These are phyloP conservation scores for Ascochyta pisi DNA, from an alignment of 2,329 filamentous ascomycete genomes.

Conservation along the genomic window DNA sequence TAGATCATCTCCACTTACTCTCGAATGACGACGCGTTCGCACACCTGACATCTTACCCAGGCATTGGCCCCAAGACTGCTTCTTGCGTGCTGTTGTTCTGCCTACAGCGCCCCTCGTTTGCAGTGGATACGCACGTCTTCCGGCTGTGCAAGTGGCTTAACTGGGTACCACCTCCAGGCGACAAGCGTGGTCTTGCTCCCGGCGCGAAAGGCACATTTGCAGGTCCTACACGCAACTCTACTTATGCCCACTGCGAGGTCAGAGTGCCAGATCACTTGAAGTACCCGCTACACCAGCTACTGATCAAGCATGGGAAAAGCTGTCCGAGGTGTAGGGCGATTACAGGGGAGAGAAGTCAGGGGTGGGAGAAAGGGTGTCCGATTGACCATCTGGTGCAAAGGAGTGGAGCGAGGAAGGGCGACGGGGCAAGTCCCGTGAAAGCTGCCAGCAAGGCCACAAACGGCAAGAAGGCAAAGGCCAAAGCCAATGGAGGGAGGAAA, in stretches of 20 bases:
- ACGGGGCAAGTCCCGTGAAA: conserved; percentile 18
- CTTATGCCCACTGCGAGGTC: conserved; percentile 67
- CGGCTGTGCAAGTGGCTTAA: conserved; percentile 67
- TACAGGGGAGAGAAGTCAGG: conserved; percentile 65
- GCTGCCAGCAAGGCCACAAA: conserved; percentile 17
- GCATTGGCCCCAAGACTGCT: conserved; percentile 71
- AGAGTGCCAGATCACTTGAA: conserved; percentile 68
- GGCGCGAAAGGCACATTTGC: conserved; percentile 51
- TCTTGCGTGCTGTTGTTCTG: conserved; percentile 71
- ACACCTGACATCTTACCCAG: conserved; percentile 64
- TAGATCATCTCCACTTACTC: conserved; percentile 66
- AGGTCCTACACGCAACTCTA: conserved; percentile 58
- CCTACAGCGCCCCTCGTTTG: conserved; percentile 67
- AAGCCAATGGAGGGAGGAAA: conserved; percentile 19
- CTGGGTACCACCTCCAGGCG: conserved; percentile 62
- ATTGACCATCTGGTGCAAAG: conserved; percentile 69
- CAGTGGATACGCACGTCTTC: conserved; percentile 72
- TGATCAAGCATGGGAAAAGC: conserved; percentile 68
- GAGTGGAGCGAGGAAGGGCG: conserved; percentile 61
- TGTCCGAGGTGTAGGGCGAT: conserved; percentile 67
- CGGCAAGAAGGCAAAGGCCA: conserved; percentile 22
- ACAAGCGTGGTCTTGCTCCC: conserved; percentile 40
- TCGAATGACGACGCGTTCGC: conserved; percentile 64
- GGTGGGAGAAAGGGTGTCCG: conserved; percentile 69
- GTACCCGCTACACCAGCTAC: conserved; percentile 67